A percentile compares a stretch with the other conserved stretches of the same genome.
These are phyloP conservation scores for Cyclanthera cordifolia DNA, from an alignment of 306 rosid genomes.

Conservation along the genomic window DNA sequence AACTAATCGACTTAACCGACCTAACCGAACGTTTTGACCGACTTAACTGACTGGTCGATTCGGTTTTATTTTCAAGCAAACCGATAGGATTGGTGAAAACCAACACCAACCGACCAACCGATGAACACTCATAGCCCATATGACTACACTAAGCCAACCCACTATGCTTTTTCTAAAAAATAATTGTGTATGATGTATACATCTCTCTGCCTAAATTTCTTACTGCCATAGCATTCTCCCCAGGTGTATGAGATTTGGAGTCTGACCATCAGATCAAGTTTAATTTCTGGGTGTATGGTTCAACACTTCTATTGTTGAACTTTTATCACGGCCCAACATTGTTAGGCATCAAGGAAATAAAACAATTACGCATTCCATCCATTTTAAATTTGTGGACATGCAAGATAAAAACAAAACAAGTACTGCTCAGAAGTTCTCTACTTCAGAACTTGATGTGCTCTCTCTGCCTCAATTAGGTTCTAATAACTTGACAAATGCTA, in stretches of 20 bases:
- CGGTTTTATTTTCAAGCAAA: too few relatives aligned
- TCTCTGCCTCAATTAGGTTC: background rate
- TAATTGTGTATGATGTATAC: background rate
- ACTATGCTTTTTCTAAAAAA: background rate
- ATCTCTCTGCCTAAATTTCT: background rate
- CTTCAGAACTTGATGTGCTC: background rate
- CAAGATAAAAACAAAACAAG: background rate
- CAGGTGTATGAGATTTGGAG: too few relatives aligned
- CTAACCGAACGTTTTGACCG: too few relatives aligned
- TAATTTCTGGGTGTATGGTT: background rate
- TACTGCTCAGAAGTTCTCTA: background rate
- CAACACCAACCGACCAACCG: too few relatives aligned
- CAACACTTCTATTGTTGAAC: background rate
- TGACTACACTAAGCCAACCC: background rate
- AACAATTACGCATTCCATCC: background rate
- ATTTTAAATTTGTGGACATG: background rate
- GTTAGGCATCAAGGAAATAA: background rate
- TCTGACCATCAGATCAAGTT: background rate
- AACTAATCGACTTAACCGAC: too few relatives aligned
- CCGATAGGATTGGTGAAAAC: too few relatives aligned
- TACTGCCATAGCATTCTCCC: constrained; percentile 1
- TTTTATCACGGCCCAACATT: background rate
- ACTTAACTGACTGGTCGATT: too few relatives aligned
- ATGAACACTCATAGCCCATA: too few relatives aligned
- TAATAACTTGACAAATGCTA: background rate